phyloP scores from a whole-genome alignment of 305 asterid species.

The Fraxinus latifolia region DNA sequence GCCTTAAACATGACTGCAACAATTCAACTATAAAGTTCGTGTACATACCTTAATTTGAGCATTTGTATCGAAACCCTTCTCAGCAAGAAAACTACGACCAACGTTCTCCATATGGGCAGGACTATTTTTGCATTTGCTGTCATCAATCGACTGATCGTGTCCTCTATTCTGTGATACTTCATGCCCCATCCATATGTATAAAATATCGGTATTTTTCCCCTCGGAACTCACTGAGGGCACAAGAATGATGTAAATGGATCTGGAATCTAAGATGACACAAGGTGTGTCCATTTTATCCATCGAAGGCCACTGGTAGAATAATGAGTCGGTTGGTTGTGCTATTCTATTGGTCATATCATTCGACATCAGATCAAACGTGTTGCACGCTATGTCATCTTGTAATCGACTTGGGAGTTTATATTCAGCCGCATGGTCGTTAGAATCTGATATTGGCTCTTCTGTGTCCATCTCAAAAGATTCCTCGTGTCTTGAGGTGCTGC shows the following conservation, averaged over 20 bases:
- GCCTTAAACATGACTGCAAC: not conserved
- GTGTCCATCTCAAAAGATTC: constrained; percentile 30
- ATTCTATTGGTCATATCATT: constrained; percentile 20
- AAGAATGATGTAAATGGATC: constrained; percentile 41
- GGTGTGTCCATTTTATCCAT: constrained; percentile 37
- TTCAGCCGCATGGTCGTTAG: constrained; percentile 19
- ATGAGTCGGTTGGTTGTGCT: constrained; percentile 30
- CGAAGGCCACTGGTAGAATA: constrained; percentile 49
- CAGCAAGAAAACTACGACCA: constrained; percentile 36
- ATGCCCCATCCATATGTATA: constrained; percentile 52
- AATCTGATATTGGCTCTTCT: constrained; percentile 35
- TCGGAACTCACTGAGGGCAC: constrained; percentile 30
- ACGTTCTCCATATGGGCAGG: constrained; percentile 34
- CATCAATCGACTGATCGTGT: constrained; percentile 25
- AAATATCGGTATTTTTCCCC: constrained; percentile 27
- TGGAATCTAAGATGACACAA: constrained; percentile 42
- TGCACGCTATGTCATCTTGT: constrained; percentile 32
- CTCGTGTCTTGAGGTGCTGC: constrained; percentile 20
- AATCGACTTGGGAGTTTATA: constrained; percentile 30
- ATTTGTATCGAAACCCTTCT: constrained; percentile 41
- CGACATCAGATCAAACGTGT: constrained; percentile 16
- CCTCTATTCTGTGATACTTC: constrained; percentile 31
- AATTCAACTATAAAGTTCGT: not conserved
- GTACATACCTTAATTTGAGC: constrained; percentile 51
- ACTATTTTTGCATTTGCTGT: constrained; percentile 27